phyloP scores from a whole-genome alignment of 805 yeast species.

The Schwanniomyces vanrijiae region DNA sequence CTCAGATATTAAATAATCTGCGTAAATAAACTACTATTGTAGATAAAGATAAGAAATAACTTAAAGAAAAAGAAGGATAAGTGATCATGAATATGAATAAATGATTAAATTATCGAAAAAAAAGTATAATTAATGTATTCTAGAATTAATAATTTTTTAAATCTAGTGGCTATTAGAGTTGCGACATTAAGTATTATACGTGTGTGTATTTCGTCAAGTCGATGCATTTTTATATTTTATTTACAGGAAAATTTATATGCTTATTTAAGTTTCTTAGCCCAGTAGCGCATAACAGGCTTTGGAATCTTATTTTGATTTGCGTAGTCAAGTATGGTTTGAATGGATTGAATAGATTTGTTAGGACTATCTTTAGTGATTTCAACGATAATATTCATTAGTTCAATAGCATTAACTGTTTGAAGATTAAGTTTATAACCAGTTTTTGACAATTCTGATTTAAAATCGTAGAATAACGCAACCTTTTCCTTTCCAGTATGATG shows the following conservation, averaged over 20 bases:
- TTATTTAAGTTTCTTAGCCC: constrained; percentile 7
- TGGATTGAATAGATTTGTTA: constrained; percentile 1
- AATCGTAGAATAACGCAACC: constrained; percentile 16
- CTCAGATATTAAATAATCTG: too few species aligned
- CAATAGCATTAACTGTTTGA: constrained; percentile 13
- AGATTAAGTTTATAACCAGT: constrained; percentile 14
- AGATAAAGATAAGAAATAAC: neutral
- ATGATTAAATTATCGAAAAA: too few species aligned
- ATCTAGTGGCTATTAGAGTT: neutral
- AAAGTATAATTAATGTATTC: too few species aligned
- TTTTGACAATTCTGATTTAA: constrained; percentile 14
- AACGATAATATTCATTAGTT: constrained; percentile 10
- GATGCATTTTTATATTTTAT: neutral
- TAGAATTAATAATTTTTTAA: too few species aligned
- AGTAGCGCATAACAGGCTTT: constrained; percentile 1
- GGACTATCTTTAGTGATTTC: constrained; percentile 8
- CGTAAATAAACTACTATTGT: too few species aligned
- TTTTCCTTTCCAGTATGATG: constrained; percentile 14
- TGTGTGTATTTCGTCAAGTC: neutral
- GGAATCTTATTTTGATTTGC: constrained; percentile 10
- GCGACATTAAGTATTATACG: neutral
- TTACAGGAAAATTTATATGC: neutral
- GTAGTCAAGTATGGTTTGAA: constrained; percentile 7
- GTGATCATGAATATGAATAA: too few species aligned
- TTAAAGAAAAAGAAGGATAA: too few species aligned